These are phyloP conservation scores for Ophiostoma novo-ulmi DNA, from an alignment of 2,329 filamentous ascomycete species.

Conservation along the genomic window DNA sequence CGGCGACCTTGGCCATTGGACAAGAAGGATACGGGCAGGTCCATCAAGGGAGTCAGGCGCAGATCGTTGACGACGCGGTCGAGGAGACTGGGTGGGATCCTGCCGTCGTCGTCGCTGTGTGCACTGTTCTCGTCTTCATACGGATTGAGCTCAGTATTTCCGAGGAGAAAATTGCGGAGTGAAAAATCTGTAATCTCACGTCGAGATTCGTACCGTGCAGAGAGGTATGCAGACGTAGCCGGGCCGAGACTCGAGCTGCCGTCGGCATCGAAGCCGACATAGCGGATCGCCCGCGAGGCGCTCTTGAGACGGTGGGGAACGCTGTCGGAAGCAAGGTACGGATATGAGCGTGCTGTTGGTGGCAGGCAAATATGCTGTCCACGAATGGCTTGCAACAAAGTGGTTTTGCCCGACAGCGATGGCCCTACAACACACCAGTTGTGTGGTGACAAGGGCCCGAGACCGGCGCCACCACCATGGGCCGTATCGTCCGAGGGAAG, in stretches of 20 bases:
- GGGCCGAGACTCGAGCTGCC: conserved; percentile 41
- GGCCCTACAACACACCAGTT: conserved; percentile 84
- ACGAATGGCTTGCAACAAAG: conserved; percentile 71
- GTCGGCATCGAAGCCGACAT: conserved; percentile 85
- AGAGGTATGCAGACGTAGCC: conserved; percentile 71
- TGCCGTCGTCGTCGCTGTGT: conserved; percentile 39
- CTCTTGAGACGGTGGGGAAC: conserved; percentile 53
- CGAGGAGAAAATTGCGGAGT: conserved; percentile 71
- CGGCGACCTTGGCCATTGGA: conserved; percentile 90
- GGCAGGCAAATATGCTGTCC: conserved; percentile 73
- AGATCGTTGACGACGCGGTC: conserved; percentile 67
- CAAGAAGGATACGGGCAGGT: conserved; percentile 80
- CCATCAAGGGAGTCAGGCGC: conserved; percentile 60
- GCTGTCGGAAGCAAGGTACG: conserved; percentile 63
- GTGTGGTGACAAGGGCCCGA: conserved; percentile 36
- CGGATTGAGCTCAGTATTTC: conserved; percentile 78
- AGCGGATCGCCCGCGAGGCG: conserved; percentile 67
- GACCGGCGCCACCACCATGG: conserved; percentile 34
- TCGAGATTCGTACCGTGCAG: conserved; percentile 82
- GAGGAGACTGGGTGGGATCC: conserved; percentile 42
- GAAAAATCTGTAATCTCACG: conserved; percentile 85
- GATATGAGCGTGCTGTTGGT: conserved; percentile 69
- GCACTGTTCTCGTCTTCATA: conserved; percentile 40
- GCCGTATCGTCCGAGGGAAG: conserved; percentile 46
- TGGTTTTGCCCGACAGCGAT: conserved; percentile 72